phyloP scores from a whole-genome alignment of 176 grass and related monocot genomes.

The Avena sativa region DNA sequence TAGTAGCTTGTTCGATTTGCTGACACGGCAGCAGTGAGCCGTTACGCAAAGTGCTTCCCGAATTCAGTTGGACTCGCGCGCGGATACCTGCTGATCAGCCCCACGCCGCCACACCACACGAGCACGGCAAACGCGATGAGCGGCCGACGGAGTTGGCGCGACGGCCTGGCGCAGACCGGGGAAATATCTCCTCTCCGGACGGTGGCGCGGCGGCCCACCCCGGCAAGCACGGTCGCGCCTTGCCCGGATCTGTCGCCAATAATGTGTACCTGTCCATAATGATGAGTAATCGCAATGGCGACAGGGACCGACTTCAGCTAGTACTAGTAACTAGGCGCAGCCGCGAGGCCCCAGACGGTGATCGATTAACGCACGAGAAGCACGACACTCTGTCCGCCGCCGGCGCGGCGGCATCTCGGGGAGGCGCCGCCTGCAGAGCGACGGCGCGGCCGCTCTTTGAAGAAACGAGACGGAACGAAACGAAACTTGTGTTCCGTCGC shows the following conservation, averaged over 20 bases:
- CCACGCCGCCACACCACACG: too few species aligned
- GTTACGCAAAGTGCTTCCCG: constrained; percentile 24
- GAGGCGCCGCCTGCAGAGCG: constrained; percentile 6
- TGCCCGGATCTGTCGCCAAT: neutral
- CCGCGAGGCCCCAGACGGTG: too few species aligned
- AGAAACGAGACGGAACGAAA: neutral
- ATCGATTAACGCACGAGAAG: neutral
- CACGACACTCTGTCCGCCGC: neutral
- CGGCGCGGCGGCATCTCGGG: neutral
- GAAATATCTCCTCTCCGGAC: neutral
- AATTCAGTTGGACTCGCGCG: neutral
- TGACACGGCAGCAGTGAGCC: neutral
- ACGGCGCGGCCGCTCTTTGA: neutral
- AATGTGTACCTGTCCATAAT: neutral
- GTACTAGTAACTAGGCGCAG: too few species aligned
- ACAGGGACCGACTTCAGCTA: neutral
- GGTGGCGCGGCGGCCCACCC: neutral
- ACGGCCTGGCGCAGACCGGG: neutral
- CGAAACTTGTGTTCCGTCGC: too few species aligned
- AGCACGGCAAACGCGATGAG: neutral
- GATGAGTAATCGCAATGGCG: neutral
- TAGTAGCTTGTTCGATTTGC: too few species aligned
- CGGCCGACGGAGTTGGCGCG: neutral
- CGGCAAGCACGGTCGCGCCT: neutral
- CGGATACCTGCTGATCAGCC: neutral